Conservation (phyloP, 192 early-diverging fungal genomes). For the Fimicolochytrium jonesii region DNA sequence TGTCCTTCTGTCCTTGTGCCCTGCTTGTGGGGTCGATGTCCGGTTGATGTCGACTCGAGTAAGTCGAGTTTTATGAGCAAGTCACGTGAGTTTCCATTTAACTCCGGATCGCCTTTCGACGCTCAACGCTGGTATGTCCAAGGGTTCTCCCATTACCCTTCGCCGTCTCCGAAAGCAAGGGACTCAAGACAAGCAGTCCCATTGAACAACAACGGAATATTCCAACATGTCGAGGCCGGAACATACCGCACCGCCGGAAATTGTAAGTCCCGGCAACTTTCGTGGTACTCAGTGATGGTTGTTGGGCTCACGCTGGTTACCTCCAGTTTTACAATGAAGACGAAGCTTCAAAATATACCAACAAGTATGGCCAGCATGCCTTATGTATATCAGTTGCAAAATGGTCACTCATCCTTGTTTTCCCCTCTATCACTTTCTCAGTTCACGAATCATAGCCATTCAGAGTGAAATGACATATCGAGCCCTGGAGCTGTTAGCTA, state of each 20-base stretch:
- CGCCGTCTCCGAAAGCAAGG: too few relatives aligned
- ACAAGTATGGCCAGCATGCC: constrained; percentile 56
- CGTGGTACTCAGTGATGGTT: background rate
- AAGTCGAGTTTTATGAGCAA: too few relatives aligned
- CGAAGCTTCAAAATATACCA: constrained; percentile 92
- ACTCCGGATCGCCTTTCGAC: too few relatives aligned
- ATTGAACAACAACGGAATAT: background rate
- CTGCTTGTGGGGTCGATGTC: too few relatives aligned
- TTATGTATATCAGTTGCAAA: background rate
- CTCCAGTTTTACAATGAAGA: constrained; percentile 85
- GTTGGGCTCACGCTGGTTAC: background rate
- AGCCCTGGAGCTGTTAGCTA: constrained; percentile 84
- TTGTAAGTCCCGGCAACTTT: constrained; percentile 50
- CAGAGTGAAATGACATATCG: constrained; percentile 92
- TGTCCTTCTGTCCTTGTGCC: too few relatives aligned
- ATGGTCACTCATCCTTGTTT: too few relatives aligned
- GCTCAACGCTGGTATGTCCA: too few relatives aligned
- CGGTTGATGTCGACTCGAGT: too few relatives aligned
- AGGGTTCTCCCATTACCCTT: too few relatives aligned
- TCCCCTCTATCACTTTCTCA: constrained; percentile 28
- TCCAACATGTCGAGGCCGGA: constrained; percentile 85
- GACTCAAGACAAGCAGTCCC: too few relatives aligned
- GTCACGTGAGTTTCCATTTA: too few relatives aligned
- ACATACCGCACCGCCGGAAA: constrained; percentile 94
- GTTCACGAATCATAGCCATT: constrained; percentile 90